These are phyloP conservation scores for Euphorbia celastroides DNA, from an alignment of 441 rosid genomes.

Conservation along the genomic window DNA sequence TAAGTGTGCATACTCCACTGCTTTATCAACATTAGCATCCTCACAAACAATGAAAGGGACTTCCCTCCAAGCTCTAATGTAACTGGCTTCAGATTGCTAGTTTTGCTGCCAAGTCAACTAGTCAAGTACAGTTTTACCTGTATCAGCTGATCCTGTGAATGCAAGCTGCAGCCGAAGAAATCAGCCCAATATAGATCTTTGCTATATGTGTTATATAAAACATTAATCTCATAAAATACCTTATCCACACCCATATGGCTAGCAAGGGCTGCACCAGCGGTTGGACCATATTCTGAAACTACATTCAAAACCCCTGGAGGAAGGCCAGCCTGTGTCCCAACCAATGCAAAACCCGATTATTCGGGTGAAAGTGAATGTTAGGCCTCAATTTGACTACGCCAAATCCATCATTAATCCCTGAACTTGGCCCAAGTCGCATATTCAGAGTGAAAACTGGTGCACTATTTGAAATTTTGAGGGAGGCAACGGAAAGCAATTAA, in stretches of 20 bases:
- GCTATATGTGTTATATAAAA: background rate
- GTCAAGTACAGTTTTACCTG: constrained; percentile 56
- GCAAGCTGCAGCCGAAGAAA: constrained; percentile 37
- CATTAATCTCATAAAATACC: constrained; percentile 30
- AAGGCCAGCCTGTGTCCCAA: constrained; percentile 62
- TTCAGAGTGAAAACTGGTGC: too few species aligned
- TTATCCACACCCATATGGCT: constrained; percentile 98
- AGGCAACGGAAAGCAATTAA: too few species aligned
- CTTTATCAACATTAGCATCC: constrained; percentile 67
- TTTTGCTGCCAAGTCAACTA: constrained; percentile 61
- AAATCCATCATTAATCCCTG: too few species aligned
- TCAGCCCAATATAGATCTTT: background rate
- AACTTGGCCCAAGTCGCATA: too few species aligned
- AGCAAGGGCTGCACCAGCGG: constrained; percentile 87
- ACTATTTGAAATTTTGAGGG: too few species aligned
- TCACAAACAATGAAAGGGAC: constrained; percentile 78
- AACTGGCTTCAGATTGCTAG: constrained; percentile 81
- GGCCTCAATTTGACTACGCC: too few species aligned
- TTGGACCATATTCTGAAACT: constrained; percentile 84
- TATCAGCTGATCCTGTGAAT: constrained; percentile 75
- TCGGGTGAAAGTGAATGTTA: too few species aligned
- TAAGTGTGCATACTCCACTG: constrained; percentile 74
- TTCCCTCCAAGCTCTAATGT: constrained; percentile 87
- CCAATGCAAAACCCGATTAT: background rate
- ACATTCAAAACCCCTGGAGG: constrained; percentile 90